Base-by-base conservation (phyloP, 2,329 filamentous ascomycete genomes). In the Pseudogymnoascus sp. region DNA sequence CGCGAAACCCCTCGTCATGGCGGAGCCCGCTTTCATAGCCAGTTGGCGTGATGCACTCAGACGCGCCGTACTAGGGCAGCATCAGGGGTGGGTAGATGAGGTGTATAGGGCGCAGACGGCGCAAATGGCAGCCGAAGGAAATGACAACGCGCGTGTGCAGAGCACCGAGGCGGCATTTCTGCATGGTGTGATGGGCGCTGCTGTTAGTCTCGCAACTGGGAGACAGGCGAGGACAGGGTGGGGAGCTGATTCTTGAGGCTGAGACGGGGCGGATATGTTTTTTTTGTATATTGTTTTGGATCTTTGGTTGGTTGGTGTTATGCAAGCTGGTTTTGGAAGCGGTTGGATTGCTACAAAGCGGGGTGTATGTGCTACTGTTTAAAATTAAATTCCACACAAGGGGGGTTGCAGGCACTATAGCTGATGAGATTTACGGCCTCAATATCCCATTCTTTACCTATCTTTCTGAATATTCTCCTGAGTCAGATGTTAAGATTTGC, bases 21-120 rank as follows among this genome's bases (percentile, higher is more conserved):
- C 29, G 1, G 36, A 57, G 35, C 10, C 40, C 4, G 36, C 26
- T 11, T 59, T 59, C 13, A n/a, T 40, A 11, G 36, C 26, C 2
- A 35, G 37, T 11, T 63, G 62, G 62, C 57, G 54, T 5, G 47
- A 47, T 13, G 11, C 60, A 2, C 33, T 61, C 29, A 57, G 31
- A n/a, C 35, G 60, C 5, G 60, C 60, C 1, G 60, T 54, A 26
- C 2, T 61, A 8, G 44, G n/a, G 17, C 35, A 39, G 29, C 24
- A 58, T 11, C 44, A 61, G 60, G 60, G 60, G 9, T 61, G 60
- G 26, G 44, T 61, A 10, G 61, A 63, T 59, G 60, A 62, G 21
- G 41, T 36, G 36, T 63, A 63, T 8, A 31, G 62, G 60, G 63
- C 33, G 47, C 62, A 50, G 60, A 66, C 13, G 58, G 61, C 47